phyloP scores from a whole-genome alignment of 352 stramenopile species.

The Blastocystis sp. region DNA sequence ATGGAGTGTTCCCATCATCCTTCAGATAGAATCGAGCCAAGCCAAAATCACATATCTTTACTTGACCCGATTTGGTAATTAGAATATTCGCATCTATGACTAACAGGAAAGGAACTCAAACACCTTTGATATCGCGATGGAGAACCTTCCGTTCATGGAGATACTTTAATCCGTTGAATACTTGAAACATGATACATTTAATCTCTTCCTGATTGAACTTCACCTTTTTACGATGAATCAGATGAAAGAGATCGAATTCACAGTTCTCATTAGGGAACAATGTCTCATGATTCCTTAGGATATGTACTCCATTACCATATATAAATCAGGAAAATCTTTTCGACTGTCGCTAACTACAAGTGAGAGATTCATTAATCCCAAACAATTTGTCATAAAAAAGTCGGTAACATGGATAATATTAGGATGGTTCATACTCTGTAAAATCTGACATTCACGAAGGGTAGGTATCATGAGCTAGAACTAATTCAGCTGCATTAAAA shows the following conservation, averaged over 20 bases:
- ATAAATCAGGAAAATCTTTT: constrained; percentile 45
- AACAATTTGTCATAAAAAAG: constrained; percentile 43
- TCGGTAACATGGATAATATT: constrained; percentile 53
- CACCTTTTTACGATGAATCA: constrained; percentile 30
- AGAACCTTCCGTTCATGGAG: constrained; percentile 38
- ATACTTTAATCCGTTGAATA: constrained; percentile 26
- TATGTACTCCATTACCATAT: constrained; percentile 62
- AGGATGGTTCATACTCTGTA: constrained; percentile 14
- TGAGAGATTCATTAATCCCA: not conserved
- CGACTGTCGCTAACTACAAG: constrained; percentile 5
- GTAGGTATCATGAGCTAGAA: constrained; percentile 47
- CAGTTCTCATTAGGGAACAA: not conserved
- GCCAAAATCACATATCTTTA: constrained; percentile 61
- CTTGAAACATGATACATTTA: constrained; percentile 52
- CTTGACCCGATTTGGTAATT: constrained; percentile 11
- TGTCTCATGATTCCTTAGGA: not conserved
- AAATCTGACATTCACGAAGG: constrained; percentile 37
- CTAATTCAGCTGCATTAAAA: not conserved
- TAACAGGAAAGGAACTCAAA: not conserved
- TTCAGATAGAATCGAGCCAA: constrained; percentile 16
- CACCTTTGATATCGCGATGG: constrained; percentile 52
- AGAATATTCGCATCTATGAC: constrained; percentile 47
- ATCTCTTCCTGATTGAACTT: constrained; percentile 38
- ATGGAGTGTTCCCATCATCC: constrained; percentile 37
- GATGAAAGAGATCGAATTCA: constrained; percentile 41